phyloP scores from a whole-genome alignment of 148 eudicot species.

The Vaccinium vitisidaea region DNA sequence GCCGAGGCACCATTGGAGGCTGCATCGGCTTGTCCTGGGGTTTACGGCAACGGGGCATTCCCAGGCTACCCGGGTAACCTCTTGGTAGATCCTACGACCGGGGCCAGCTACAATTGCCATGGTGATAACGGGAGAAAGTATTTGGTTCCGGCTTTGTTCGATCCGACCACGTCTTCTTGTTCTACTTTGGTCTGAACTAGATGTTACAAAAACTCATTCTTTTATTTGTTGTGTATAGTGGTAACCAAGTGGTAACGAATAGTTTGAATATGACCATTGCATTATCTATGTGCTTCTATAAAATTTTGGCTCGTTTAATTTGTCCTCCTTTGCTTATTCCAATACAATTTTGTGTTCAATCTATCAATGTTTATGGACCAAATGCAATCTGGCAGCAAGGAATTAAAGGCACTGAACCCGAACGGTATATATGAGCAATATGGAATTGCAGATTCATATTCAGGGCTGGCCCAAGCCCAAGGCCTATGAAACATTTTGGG shows the following conservation, averaged over 20 bases:
- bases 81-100: conserved; percentile 20
- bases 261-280: background rate
- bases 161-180: conserved; percentile 18
- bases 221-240: background rate
- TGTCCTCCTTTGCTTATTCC: background rate
- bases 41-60: conserved; percentile 17
- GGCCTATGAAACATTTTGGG: too few relatives aligned
- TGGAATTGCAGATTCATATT: too few relatives aligned
- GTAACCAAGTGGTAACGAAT: background rate
- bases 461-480: too few relatives aligned
- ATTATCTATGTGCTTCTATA: background rate
- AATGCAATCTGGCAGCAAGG: too few relatives aligned
- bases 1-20: conserved; percentile 22
- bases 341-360: background rate
- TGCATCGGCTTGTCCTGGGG: conserved; percentile 23
- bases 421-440: too few relatives aligned
- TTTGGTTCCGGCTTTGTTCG: conserved; percentile 24
- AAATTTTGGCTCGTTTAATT: background rate
- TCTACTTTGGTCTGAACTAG: conserved; percentile 10
- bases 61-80: conserved; percentile 25
- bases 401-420: background rate
- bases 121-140: conserved; percentile 23
- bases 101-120: conserved; percentile 26
- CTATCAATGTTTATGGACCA: background rate
- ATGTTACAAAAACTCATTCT: background rate